A percentile compares a stretch with the other conserved stretches of the same genome.
Evolutionary conservation across 345 rosid genomes (phyloP).

Genomic region (Salix viminalis): DNA sequence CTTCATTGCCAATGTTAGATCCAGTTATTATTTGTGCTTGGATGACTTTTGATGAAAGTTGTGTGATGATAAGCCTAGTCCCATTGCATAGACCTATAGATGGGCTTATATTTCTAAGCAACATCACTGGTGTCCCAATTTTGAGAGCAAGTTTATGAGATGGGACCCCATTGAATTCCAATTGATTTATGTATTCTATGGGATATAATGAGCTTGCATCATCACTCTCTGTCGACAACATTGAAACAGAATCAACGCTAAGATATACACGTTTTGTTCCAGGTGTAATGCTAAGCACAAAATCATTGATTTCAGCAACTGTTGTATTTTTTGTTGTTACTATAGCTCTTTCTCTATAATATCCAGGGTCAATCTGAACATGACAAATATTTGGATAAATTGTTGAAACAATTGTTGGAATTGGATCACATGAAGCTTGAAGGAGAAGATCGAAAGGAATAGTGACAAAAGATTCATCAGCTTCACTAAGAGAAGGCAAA

Average conservation of each 20-base stretch:
- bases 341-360: not conserved
- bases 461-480: not conserved
- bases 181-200: not conserved
- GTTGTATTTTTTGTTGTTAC: not conserved
- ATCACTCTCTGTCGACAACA: not conserved
- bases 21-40: not conserved
- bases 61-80: not conserved
- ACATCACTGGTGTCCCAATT: slow-evolving; percentile 2
- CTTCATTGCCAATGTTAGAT: not conserved
- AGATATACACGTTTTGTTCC: not conserved
- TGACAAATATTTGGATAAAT: not conserved
- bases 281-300: accelerated
- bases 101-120: slow-evolving; percentile 6
- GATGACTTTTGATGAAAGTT: not conserved
- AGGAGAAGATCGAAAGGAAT: not conserved
- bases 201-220: not conserved
- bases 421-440: not conserved
- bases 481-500: not conserved
- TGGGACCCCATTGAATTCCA: not conserved
- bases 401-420: not conserved
- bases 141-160: not conserved
- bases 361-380: no score
- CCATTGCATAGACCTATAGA: not conserved
- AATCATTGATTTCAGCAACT: not conserved
- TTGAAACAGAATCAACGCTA: not conserved